phyloP scores from a whole-genome alignment of 352 stramenopile genomes.

The Phytopythium litorale region DNA sequence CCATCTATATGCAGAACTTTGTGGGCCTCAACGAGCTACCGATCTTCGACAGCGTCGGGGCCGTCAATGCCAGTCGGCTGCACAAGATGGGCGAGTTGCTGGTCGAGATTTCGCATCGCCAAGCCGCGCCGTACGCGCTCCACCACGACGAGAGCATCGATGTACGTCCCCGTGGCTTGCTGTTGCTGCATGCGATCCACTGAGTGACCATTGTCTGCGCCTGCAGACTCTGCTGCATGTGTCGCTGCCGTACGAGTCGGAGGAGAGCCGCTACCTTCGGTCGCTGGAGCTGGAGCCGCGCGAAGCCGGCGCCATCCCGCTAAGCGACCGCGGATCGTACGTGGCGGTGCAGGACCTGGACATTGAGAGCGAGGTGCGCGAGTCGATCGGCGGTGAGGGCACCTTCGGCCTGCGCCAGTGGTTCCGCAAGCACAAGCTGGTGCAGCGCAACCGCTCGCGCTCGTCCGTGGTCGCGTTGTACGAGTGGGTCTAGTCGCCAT shows the following conservation, averaged over 20 bases:
- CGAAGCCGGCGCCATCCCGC: constrained; percentile 55
- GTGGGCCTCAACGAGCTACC: constrained; percentile 80
- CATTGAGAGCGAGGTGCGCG: constrained; percentile 72
- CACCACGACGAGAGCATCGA: constrained; percentile 51
- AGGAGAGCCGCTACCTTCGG: constrained; percentile 73
- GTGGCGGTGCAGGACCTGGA: constrained; percentile 58
- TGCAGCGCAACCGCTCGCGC: constrained; percentile 69
- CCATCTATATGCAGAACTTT: constrained; percentile 39
- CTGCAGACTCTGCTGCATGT: constrained; percentile 66
- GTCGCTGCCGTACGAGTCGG: constrained; percentile 55
- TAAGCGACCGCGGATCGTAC: constrained; percentile 52
- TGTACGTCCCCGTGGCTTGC: constrained; percentile 25
- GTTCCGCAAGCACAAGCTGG: constrained; percentile 82
- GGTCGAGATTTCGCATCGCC: constrained; percentile 75
- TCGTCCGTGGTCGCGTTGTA: constrained; percentile 48
- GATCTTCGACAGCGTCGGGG: constrained; percentile 53
- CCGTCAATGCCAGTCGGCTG: constrained; percentile 72
- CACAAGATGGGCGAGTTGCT: constrained; percentile 68
- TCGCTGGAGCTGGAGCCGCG: constrained; percentile 73
- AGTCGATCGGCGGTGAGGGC: constrained; percentile 68
- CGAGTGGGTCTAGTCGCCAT: constrained; percentile 60
- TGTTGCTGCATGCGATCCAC: neutral
- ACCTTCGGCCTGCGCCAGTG: constrained; percentile 80
- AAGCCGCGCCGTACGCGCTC: constrained; percentile 66
- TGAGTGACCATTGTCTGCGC: neutral